Base-by-base conservation (phyloP, 495 filamentous ascomycete genomes). In the Cudoniella acicularis region DNA sequence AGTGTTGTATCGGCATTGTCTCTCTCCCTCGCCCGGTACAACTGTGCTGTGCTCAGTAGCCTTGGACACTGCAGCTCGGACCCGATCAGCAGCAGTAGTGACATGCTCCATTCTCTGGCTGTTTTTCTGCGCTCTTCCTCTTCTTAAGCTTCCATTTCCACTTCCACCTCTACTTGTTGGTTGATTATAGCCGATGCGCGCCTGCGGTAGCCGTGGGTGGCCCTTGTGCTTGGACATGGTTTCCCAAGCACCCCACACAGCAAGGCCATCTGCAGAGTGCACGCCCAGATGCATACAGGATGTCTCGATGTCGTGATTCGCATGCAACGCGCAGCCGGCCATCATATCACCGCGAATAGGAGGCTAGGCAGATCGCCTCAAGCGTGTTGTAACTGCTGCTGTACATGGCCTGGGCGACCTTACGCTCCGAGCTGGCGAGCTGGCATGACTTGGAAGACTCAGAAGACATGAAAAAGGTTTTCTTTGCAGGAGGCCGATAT, bases 271-370 rank as follows among this genome's bases (percentile, higher is more conserved):
- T 40, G 46, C 30, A 50, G 52, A 27, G 51, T 61, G 58, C 58
- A 61, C 18, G 24, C 52, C 24, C 21, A 51, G 24, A 40, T 54
- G 51, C 50, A 48, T 54, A 55, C n/a, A n/a, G n/a, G n/a, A n/a
- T 55, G 58, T 61, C 52, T 52, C 56, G 58, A 55, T 61, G 52
- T 61, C 41, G 50, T 55, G 58, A 52, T 61, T 43, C 25, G 16
- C 49, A 43, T 60, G 51, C 56, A 47, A 53, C 27, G 56, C 48
- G 24, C 42, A 54, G 46, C 24, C 8, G 6, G n/a, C 4, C 13
- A 47, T 8, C 16, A 17, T 10, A 17, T 10, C 40, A 16, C n/a
- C 9, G 22, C 57, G 17, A 60, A 60, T 60, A 24, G 25, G 49
- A 54, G 23, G n/a, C 22, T n/a, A 3, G 21, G 30, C 18, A 26